A percentile compares a stretch with the other conserved stretches of the same genome.
These are phyloP conservation scores for Pseudozyma tsukubaensis DNA, from an alignment of 1,284 basidiomycete species.

Conservation along the genomic window DNA sequence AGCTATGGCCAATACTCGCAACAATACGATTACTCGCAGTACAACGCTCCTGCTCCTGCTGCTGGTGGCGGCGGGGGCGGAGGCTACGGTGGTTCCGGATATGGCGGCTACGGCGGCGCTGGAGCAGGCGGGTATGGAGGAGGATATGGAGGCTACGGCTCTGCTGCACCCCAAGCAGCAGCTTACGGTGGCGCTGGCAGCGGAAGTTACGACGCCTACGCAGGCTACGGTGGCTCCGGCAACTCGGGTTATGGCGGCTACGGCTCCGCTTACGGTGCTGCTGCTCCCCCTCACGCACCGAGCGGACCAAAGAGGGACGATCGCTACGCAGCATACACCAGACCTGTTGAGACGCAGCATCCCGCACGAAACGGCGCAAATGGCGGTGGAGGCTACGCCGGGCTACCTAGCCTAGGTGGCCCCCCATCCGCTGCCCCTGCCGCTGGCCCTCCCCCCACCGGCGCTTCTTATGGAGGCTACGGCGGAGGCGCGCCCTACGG, in stretches of 20 bases:
- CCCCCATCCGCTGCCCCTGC: slow-evolving; percentile 10
- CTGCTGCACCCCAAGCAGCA: slow-evolving; percentile 11
- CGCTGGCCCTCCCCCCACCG: slow-evolving; percentile 5
- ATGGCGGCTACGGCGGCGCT: slow-evolving; percentile 7
- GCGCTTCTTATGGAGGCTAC: slow-evolving; percentile 45
- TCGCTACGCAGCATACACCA: slow-evolving; percentile 38
- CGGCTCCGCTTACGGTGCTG: not conserved
- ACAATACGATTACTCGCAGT: not conserved
- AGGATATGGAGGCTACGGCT: slow-evolving; percentile 17
- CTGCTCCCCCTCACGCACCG: slow-evolving; percentile 7
- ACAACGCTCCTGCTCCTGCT: not conserved
- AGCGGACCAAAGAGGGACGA: slow-evolving; percentile 20
- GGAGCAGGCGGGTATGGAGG: not conserved
- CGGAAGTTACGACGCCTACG: not conserved
- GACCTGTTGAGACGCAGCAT: too few relatives aligned
- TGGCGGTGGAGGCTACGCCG: slow-evolving; percentile 33
- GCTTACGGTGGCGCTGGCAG: slow-evolving; percentile 30
- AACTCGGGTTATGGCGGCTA: not conserved
- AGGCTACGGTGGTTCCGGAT: slow-evolving; percentile 27
- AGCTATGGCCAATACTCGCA: slow-evolving; percentile 6
- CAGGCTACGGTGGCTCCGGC: slow-evolving; percentile 3
- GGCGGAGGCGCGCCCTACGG: slow-evolving; percentile 27
- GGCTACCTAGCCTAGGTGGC: slow-evolving; percentile 33
- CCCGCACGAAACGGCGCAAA: slow-evolving; percentile 9
- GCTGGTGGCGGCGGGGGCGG: too few relatives aligned